phyloP scores from a whole-genome alignment of 331 rosid species.

The Erythrophleum ivorense region DNA sequence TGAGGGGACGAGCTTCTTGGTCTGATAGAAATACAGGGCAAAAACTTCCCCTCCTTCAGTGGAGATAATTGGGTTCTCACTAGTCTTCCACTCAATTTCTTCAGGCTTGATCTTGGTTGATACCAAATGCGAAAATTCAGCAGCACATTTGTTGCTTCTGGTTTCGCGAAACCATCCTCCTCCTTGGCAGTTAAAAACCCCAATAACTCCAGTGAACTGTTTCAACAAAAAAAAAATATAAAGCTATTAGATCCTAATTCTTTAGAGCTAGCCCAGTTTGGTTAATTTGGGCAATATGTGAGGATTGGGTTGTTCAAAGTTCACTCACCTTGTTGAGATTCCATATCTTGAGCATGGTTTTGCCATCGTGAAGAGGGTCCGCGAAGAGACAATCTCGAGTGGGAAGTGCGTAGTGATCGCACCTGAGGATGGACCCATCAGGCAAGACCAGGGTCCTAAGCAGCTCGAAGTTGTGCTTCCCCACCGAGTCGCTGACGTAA shows the following conservation, averaged over 20 bases:
- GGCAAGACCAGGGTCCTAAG: slow-evolving; percentile 74
- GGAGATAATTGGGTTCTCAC: slow-evolving; percentile 58
- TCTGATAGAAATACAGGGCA: slow-evolving; percentile 70
- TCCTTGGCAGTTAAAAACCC: slow-evolving; percentile 95
- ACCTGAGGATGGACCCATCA: slow-evolving; percentile 84
- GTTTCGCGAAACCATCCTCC: slow-evolving; percentile 88
- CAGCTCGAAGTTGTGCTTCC: slow-evolving; percentile 78
- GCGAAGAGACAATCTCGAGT: slow-evolving; percentile 79
- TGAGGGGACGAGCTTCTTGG: slow-evolving; percentile 67
- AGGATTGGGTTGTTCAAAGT: not conserved
- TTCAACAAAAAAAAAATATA: slow-evolving; percentile 10
- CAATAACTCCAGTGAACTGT: slow-evolving; percentile 83
- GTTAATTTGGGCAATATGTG: not conserved
- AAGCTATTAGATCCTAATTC: not conserved
- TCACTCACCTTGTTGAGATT: slow-evolving; percentile 78
- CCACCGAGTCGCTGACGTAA: slow-evolving; percentile 77
- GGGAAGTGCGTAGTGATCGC: slow-evolving; percentile 81
- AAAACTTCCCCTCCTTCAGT: slow-evolving; percentile 56
- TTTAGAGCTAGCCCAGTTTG: no score
- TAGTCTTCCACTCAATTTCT: slow-evolving; percentile 85
- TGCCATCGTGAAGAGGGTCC: slow-evolving; percentile 90
- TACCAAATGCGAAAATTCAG: slow-evolving; percentile 65
- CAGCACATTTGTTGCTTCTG: slow-evolving; percentile 71
- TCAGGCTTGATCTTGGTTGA: slow-evolving; percentile 58
- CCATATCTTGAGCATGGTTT: slow-evolving; percentile 93